A percentile compares a stretch with the other conserved stretches of the same genome.
phyloP scores from a whole-genome alignment of 2,329 filamentous ascomycete species.

The Tolypocladium capitatum region DNA sequence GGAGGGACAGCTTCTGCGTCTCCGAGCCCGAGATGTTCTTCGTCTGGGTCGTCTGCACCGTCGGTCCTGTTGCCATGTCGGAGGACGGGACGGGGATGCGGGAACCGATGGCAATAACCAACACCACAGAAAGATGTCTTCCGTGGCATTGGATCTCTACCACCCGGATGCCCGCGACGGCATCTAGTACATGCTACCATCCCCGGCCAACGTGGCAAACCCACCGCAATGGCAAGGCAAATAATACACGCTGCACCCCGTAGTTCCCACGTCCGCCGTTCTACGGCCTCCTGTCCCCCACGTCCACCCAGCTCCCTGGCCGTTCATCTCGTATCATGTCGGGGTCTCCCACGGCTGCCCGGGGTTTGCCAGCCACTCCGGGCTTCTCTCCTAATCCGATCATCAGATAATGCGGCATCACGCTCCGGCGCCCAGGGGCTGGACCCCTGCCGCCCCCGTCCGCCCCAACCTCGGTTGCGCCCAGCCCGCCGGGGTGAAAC shows the following conservation, averaged over 20 bases:
- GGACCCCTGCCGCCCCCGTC: too few relatives aligned
- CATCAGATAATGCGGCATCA: slow-evolving; percentile 25
- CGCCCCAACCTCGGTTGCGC: not conserved
- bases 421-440: too few relatives aligned
- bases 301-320: not conserved
- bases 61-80: not conserved
- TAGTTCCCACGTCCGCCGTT: too few relatives aligned
- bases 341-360: not conserved
- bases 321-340: not conserved
- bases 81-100: not conserved
- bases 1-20: slow-evolving; percentile 37
- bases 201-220: not conserved
- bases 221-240: not conserved
- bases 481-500: not conserved
- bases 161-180: not conserved
- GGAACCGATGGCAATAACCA: too few relatives aligned
- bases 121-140: not conserved
- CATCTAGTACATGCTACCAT: not conserved
- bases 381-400: slow-evolving; percentile 35
- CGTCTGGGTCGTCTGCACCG: not conserved
- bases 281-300: too few relatives aligned
- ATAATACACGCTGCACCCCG: not conserved
- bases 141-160: not conserved
- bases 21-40: not conserved
- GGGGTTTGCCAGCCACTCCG: slow-evolving; percentile 10